Conservation (phyloP, 352 stramenopile species). For the Phytopythium litorale region DNA sequence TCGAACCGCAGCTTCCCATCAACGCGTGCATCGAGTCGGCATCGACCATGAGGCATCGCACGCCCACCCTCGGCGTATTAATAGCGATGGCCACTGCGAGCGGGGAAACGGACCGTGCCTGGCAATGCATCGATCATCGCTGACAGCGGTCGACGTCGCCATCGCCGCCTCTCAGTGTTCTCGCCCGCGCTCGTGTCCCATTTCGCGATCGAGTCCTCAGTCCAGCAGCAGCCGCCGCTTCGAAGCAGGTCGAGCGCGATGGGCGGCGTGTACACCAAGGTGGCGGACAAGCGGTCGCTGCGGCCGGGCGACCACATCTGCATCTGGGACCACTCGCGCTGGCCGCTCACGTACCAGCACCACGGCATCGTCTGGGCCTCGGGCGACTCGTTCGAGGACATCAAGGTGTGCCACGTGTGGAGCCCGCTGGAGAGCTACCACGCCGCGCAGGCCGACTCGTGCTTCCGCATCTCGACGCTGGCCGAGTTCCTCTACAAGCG, state of each 20-base stretch:
- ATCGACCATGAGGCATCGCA: neutral
- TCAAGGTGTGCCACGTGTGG: conserved; percentile 74
- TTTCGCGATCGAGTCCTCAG: neutral
- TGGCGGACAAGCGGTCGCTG: conserved; percentile 44
- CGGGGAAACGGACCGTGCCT: neutral
- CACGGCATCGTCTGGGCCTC: conserved; percentile 72
- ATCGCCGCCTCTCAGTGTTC: neutral
- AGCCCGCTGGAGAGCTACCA: conserved; percentile 47
- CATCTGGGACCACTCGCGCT: conserved; percentile 75
- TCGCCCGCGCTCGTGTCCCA: neutral
- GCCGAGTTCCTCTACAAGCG: conserved; percentile 70
- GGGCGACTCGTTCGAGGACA: conserved; percentile 32
- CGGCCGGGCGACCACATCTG: conserved; percentile 69
- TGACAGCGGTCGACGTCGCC: neutral
- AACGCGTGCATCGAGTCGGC: neutral
- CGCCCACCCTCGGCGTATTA: neutral
- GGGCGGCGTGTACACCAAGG: conserved; percentile 65
- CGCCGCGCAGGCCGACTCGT: conserved; percentile 68
- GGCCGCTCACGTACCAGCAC: conserved; percentile 75
- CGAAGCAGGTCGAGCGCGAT: conserved; percentile 15
- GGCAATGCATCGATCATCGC: too few relatives aligned
- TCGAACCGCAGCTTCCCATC: neutral
- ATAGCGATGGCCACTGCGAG: neutral
- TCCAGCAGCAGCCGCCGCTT: neutral
- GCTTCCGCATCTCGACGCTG: conserved; percentile 71